Conservation (phyloP, 2,329 filamentous ascomycete genomes). For the Aureobasidium sp. region DNA sequence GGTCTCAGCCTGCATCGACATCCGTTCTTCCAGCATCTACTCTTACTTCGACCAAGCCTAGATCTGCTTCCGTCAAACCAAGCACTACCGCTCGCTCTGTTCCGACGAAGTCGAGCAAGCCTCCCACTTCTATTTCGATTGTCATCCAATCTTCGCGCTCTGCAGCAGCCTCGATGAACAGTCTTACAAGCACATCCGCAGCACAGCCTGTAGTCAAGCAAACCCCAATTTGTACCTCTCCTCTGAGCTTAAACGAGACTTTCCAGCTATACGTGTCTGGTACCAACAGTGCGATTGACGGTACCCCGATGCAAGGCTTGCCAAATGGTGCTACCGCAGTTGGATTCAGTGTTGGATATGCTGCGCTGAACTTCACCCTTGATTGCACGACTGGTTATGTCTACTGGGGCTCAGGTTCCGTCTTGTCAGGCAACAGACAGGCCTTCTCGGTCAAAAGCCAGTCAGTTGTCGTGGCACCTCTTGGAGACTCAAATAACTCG, state of each 20-base stretch:
- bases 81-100: neutral
- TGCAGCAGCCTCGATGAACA: neutral
- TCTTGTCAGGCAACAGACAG: constrained; percentile 15
- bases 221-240: constrained; percentile 1
- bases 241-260: neutral
- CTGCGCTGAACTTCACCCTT: constrained; percentile 13
- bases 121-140: neutral
- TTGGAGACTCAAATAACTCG: constrained; percentile 9
- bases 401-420: constrained; percentile 9
- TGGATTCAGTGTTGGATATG: constrained; percentile 18
- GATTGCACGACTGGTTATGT: constrained; percentile 17
- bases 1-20: neutral
- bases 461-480: constrained; percentile 8
- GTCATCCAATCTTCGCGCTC: neutral
- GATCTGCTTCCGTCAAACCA: neutral
- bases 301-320: constrained; percentile 15
- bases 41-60: neutral
- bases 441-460: constrained; percentile 16
- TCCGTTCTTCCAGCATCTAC: neutral
- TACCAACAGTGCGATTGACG: neutral
- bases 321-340: constrained; percentile 15
- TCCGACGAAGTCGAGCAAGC: neutral
- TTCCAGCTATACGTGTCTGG: constrained; percentile 17
- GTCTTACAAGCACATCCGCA: neutral
- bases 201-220: neutral